phyloP scores from a whole-genome alignment of 202 grass and related monocot species.

The Brachypodium distachyon region DNA sequence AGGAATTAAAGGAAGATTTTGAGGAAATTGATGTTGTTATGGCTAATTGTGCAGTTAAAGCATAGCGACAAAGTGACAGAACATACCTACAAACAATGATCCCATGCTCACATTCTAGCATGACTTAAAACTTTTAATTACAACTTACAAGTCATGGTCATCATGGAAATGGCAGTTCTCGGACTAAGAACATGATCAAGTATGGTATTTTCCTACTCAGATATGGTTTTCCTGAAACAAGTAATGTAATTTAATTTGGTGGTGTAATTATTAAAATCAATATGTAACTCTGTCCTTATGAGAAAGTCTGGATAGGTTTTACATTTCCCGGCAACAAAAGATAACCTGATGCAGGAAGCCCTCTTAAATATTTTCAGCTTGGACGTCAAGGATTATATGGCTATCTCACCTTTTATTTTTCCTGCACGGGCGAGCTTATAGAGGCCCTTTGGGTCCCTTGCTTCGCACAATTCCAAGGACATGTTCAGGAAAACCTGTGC shows the following conservation, averaged over 20 bases:
- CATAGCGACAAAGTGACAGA: not conserved
- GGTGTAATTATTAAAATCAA: not conserved
- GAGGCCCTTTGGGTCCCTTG: slow-evolving; percentile 91
- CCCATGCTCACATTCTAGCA: not conserved
- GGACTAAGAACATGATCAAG: not conserved
- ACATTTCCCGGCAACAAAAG: not conserved
- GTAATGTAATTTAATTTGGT: not conserved
- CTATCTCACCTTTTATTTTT: slow-evolving; percentile 79
- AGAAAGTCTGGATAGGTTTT: not conserved
- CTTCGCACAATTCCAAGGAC: slow-evolving; percentile 89
- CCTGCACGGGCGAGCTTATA: slow-evolving; percentile 96
- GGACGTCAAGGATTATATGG: not conserved
- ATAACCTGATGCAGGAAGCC: not conserved
- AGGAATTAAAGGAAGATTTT: not conserved
- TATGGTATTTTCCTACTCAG: not conserved
- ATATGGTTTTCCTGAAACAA: not conserved
- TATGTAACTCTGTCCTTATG: not conserved
- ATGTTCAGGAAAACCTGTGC: slow-evolving; percentile 98
- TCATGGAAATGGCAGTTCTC: not conserved
- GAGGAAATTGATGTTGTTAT: not conserved
- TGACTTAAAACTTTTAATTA: not conserved
- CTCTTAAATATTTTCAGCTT: not conserved
- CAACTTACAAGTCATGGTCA: not conserved
- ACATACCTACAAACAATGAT: not conserved
- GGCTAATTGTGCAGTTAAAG: not conserved